Conservation (phyloP, 2,329 filamentous ascomycete genomes). For the Fusarium sp. region DNA sequence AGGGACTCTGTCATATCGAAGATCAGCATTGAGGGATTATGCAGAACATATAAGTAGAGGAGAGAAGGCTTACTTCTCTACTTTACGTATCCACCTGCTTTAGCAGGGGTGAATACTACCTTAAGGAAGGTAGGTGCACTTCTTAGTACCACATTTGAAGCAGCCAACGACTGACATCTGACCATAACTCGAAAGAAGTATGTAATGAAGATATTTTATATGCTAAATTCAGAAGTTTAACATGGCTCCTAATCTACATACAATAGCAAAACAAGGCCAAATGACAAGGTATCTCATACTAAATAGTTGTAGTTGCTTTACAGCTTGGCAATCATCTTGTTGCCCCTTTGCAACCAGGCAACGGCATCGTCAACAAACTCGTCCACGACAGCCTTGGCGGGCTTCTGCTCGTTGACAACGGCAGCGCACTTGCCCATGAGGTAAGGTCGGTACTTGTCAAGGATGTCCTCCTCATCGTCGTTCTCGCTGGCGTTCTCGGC, state of each 20-base stretch:
- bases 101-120: not conserved
- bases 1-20: not conserved
- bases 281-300: constrained; percentile 14
- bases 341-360: constrained; percentile 74
- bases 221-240: not conserved
- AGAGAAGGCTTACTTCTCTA: not conserved
- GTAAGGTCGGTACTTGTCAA: constrained; percentile 92
- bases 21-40: not conserved
- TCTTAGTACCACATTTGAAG: not conserved
- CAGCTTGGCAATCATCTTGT: constrained; percentile 76
- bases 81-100: not conserved
- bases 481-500: constrained; percentile 72
- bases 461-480: constrained; percentile 81
- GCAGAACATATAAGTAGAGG: not conserved
- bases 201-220: not conserved
- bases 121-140: not conserved
- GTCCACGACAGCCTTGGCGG: constrained; percentile 90
- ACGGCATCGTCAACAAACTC: constrained; percentile 91
- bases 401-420: constrained; percentile 92
- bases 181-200: not conserved
- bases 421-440: constrained; percentile 98
- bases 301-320: constrained; percentile 54
- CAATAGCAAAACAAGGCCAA: constrained; percentile 27
- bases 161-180: not conserved
- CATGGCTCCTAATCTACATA: constrained; percentile 42